Conservation (phyloP, 31 red algal genomes). For the Bonnemaisonia californica region DNA sequence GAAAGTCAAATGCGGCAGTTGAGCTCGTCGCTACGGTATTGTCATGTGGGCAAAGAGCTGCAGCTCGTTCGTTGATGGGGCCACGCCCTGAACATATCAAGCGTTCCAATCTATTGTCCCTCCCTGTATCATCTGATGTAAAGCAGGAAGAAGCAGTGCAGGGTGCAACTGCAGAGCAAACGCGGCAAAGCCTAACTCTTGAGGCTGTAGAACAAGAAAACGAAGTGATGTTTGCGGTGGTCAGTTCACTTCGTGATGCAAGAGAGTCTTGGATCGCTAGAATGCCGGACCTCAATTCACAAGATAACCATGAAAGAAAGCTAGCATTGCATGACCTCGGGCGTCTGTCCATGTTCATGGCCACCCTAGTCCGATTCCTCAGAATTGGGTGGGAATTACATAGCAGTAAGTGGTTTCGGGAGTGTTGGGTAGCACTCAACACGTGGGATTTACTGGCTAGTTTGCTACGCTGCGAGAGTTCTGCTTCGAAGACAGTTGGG, state of each 20-base stretch:
- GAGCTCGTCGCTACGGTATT: constrained; percentile 52
- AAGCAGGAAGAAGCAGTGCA: background rate
- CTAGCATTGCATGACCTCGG: constrained; percentile 16
- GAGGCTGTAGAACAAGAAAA: constrained; percentile 10
- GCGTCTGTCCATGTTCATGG: constrained; percentile 38
- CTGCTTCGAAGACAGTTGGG: constrained; percentile 19
- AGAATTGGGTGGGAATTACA: constrained; percentile 54
- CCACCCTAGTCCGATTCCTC: constrained; percentile 59
- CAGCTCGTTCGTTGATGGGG: constrained; percentile 66
- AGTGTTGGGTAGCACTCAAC: constrained; percentile 46
- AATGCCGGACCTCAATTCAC: background rate
- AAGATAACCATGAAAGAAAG: background rate
- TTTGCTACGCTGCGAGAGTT: constrained; percentile 53
- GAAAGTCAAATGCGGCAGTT: constrained; percentile 24
- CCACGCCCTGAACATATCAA: constrained; percentile 17
- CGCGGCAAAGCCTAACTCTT: background rate
- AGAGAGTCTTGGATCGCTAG: constrained; percentile 5
- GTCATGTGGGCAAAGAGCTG: constrained; percentile 69
- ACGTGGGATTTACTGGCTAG: constrained; percentile 59
- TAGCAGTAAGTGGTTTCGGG: constrained; percentile 57
- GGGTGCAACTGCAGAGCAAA: background rate
- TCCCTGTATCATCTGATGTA: background rate
- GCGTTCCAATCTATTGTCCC: background rate
- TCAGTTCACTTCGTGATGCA: background rate
- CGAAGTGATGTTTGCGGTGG: constrained; percentile 23